These are phyloP conservation scores for Xanthoconium separans DNA, from an alignment of 1,284 basidiomycete species.

Conservation along the genomic window DNA sequence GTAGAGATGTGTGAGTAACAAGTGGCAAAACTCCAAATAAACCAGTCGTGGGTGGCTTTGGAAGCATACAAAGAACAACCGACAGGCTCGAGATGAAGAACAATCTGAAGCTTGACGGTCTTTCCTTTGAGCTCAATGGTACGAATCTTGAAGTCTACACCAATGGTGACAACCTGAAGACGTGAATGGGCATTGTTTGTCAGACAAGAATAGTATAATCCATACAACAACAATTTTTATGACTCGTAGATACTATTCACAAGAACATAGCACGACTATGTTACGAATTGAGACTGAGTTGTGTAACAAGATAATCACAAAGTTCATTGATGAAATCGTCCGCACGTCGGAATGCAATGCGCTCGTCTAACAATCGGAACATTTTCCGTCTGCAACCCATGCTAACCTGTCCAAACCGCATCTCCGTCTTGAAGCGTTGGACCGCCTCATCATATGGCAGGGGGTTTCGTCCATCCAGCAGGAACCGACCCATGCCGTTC, in stretches of 20 bases:
- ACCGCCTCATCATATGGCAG: background rate
- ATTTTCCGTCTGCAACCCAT: background rate
- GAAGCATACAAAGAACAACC: background rate
- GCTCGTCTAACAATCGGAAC: background rate
- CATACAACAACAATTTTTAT: too few relatives aligned
- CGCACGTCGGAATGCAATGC: background rate
- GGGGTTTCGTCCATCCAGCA: background rate
- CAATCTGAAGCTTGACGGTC: slow-evolving; percentile 99
- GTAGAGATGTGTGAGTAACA: slow-evolving; percentile 11
- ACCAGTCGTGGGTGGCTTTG: background rate
- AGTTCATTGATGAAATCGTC: background rate
- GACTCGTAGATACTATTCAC: too few relatives aligned
- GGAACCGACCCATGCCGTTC: background rate
- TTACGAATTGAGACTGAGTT: too few relatives aligned
- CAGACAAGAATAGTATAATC: too few relatives aligned
- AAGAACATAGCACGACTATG: too few relatives aligned
- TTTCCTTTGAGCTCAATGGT: slow-evolving; percentile 99
- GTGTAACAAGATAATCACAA: background rate
- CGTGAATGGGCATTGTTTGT: too few relatives aligned
- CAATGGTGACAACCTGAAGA: too few relatives aligned
- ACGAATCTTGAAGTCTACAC: slow-evolving; percentile 99
- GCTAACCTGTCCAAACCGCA: background rate
- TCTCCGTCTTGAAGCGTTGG: background rate
- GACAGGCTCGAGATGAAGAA: slow-evolving; percentile 32
- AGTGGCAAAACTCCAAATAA: background rate